Base-by-base conservation (phyloP, 768 basidiomycete genomes). In the Mycena galericulata region DNA sequence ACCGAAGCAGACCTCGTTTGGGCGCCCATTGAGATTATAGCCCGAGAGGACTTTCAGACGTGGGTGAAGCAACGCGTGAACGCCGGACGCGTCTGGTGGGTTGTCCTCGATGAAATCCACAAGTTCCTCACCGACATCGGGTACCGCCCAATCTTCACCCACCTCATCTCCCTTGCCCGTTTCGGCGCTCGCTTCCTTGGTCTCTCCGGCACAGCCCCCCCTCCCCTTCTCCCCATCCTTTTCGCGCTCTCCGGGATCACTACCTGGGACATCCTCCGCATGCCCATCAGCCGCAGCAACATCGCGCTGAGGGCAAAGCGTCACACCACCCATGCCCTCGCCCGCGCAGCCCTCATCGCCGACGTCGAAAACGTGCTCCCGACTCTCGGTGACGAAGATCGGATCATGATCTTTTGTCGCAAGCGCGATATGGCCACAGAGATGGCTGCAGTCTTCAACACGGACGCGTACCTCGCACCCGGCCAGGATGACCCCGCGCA, bases 371-470 rank as follows among this genome's bases (percentile, higher is more conserved):
- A 46, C 15, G 41, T 45, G 29, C 43, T 46, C n/a, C 9, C 61
- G 5, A 24, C 32, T 14, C 26, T 32, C 29, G 59, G 27, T 24
- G 40, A 22, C 61, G 18, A 50, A 3, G 61, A 62, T 17, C 49
- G 49, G 3, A 62, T 51, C 26, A 62, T 62, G 61, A 50, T 62
- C 2, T 62, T 62, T 38, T 62, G 61, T 30, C 14, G 45, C 27
- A 46, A 32, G 30, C 26, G 41, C 15, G 30, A 32, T n/a, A 32
- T 46, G 59, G 59, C 59, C 9, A 51, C 32, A 7, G n/a, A 32
- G 4, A 32, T 46, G 59, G 59, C 59, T 3, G 43, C 47, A 9
- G 22, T 36, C 32, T 32, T 38, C 20, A n/a, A 30, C 34, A 38
- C 49, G 5, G 38, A 47, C n/a, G 43, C 49, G 14, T 62, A 49